Base-by-base conservation (phyloP, 2,329 filamentous ascomycete species). In the Aspergillus flavus region DNA sequence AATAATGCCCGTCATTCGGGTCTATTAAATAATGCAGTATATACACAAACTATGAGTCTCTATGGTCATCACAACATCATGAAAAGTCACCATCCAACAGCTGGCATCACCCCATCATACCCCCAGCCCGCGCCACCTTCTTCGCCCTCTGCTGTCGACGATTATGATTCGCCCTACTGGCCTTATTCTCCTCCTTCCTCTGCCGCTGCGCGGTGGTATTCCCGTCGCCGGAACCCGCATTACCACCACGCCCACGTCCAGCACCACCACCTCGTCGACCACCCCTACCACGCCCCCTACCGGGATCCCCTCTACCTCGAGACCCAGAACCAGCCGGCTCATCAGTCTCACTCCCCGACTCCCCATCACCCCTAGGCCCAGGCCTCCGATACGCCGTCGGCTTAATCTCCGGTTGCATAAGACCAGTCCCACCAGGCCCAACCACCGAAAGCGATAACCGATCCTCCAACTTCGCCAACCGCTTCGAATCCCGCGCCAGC, bases 91-190 rank as follows among this genome's bases (percentile, higher is more conserved):
- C n/a, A n/a, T 12, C 28, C 14, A 26, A 19, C 21, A 26, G 6
- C 45, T 23, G 16, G 23, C 21, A 53, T 57, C 62, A 77, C 46
- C 71, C 75, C 56, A 72, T 74, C 69, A 79, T 66, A 6, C 75
- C 73, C 30, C 86, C 86, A 58, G 82, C 86, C 65, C 85, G 80
- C 3, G 86, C 86, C 80, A 89, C 86, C 76, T 89, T 89, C 73
- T 79, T 86, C 53, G 85, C 86, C 62, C 86, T 78, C 70, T 86
- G 85, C 73, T 96, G 91, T 57, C 93, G 86, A 30, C 94, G 87
- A 76, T 93, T 95, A 75, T 97, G 93, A 74, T 97, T 97, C 36
- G 92, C 93, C 64, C 90, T 84, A 26, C 90, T 91, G 3, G 89
- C 85, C 76, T 97, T 97, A 69, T 89, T 91, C 30, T 91, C 88